phyloP scores from a whole-genome alignment of 2,329 filamentous ascomycete species.

The Albophoma yamanashiensis region DNA sequence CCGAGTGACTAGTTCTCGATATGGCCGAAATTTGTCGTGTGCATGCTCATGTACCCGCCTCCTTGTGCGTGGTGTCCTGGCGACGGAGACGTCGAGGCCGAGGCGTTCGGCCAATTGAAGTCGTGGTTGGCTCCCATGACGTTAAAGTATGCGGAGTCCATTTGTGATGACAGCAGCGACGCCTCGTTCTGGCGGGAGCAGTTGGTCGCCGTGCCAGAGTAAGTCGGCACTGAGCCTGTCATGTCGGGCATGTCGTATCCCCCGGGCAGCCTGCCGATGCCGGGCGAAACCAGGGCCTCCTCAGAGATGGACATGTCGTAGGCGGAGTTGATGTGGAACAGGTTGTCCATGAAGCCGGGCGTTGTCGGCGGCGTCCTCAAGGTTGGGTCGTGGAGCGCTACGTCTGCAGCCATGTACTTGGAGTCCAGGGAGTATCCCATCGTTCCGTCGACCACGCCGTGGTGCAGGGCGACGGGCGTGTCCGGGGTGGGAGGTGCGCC shows the following conservation, averaged over 20 bases:
- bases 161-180: constrained; percentile 32
- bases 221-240: constrained; percentile 30
- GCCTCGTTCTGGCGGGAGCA: constrained; percentile 31
- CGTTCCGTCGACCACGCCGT: constrained; percentile 26
- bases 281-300: constrained; percentile 38
- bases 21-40: constrained; percentile 13
- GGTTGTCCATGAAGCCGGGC: constrained; percentile 33
- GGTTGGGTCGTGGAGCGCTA: constrained; percentile 28
- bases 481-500: constrained; percentile 39
- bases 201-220: constrained; percentile 28
- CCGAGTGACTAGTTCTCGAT: not conserved
- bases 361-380: constrained; percentile 44
- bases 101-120: constrained; percentile 40
- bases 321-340: constrained; percentile 28
- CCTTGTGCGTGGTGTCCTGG: constrained; percentile 18
- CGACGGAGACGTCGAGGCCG: constrained; percentile 22
- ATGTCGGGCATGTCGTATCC: constrained; percentile 34
- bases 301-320: constrained; percentile 30
- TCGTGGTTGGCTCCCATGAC: constrained; percentile 30
- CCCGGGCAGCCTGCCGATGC: constrained; percentile 30
- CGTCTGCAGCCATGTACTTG: constrained; percentile 17
- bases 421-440: constrained; percentile 21
- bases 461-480: constrained; percentile 30
- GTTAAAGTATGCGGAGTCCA: constrained; percentile 30
- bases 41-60: constrained; percentile 26